Evolutionary conservation across 495 filamentous ascomycete species (phyloP).

Genomic region (Elasticomyces elasticus): DNA sequence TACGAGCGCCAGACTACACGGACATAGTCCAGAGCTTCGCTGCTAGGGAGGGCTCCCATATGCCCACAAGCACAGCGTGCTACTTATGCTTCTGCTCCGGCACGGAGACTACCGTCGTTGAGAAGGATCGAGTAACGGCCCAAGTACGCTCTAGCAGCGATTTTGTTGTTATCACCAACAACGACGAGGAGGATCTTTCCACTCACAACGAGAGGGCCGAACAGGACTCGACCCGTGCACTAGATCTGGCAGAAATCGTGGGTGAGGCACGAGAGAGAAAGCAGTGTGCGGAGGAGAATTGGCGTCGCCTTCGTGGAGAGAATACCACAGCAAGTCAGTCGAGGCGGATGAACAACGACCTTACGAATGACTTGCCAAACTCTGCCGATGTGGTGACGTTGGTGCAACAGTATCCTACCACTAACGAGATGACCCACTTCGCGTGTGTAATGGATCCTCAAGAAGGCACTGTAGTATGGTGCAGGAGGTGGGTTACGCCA

Average conservation of each 20-base stretch:
- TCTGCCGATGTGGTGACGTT: conserved; percentile 31
- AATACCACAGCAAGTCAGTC: conserved; percentile 12
- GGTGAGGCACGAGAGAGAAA: conserved; percentile 24
- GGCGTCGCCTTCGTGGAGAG: background rate
- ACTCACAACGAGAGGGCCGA: background rate
- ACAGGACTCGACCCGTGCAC: conserved; percentile 15
- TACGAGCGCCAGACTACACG: background rate
- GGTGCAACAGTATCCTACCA: conserved; percentile 40
- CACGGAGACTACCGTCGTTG: conserved; percentile 36
- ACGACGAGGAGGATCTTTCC: conserved; percentile 38
- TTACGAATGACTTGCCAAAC: conserved; percentile 24
- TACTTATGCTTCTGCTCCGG: conserved; percentile 52
- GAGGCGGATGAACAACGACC: background rate
- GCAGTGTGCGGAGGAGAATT: conserved; percentile 6
- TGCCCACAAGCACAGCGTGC: conserved; percentile 41
- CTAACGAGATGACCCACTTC: conserved; percentile 47
- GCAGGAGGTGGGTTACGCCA: conserved; percentile 30
- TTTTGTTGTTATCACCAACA: conserved; percentile 51
- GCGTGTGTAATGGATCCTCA: conserved; percentile 42
- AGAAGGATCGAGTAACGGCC: conserved; percentile 47
- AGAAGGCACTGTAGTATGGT: conserved; percentile 38
- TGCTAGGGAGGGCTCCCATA: background rate
- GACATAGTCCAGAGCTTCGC: background rate
- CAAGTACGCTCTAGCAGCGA: conserved; percentile 30
- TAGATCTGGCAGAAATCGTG: conserved; percentile 12